Base-by-base conservation (phyloP, 805 yeast species). In the Yarrowia deformans region DNA sequence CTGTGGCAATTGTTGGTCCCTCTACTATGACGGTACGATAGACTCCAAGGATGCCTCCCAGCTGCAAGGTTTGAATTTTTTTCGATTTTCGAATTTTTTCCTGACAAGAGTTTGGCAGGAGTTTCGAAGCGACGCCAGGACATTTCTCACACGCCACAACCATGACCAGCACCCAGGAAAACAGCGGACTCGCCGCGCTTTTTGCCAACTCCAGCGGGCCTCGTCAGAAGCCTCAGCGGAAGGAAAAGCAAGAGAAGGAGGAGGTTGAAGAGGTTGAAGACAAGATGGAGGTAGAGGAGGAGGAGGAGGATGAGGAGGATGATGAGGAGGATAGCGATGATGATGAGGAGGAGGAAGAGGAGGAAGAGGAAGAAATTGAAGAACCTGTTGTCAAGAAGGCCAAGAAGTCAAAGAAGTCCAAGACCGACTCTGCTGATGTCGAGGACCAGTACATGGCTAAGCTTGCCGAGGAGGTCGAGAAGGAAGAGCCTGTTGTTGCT, bases 361-460 rank as follows among this genome's bases (percentile, higher is more conserved):
- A 58, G 8, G 69, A 67, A 8, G 40, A 56, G 16, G 49, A 29
- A 23, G 71, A 70, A 32, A 8, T 18, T 3, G 70, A 48, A 40
- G 71, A 45, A 10, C 74, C 69, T 16, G 74, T 72, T 29, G 71
- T 55, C 40, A 58, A 37, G 74, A 75, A 50, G 76, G 74, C 63
- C 79, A 74, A 70, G 75, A 68, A 50, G 71, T 72, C 69, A 73
- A 72, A 69, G 50, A 49, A 49, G 37, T 19, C 32, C 34, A 74
- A 75, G 34, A 83, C 79, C 35, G 83, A 78, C 32, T 77, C 84
- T 58, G 85, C 80, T 29, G 88, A 85, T 72, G 77, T 87, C 54
- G 91, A 88, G 77, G 83, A 81, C 9, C 80, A 79, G 56, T 88
- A 88, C 75, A 82, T 83, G 73, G 79, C 81, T 34, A 86, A 86